Base-by-base conservation (phyloP, 2,329 filamentous ascomycete species). In the Colletotrichum spaethianum region DNA sequence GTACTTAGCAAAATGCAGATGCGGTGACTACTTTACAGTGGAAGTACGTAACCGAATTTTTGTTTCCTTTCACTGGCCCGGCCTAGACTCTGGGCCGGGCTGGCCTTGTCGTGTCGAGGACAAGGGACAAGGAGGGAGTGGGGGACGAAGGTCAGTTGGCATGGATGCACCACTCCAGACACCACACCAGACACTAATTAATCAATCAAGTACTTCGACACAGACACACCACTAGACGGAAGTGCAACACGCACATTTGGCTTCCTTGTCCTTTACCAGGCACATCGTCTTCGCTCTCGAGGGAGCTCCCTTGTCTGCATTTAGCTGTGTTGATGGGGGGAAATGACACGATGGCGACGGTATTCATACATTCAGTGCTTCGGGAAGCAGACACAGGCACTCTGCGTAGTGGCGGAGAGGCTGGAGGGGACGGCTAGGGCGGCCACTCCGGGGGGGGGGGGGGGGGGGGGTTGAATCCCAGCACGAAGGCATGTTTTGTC, bases 31-130 rank as follows among this genome's bases (percentile, higher is more conserved):
- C 53, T 56, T 57, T 38, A 31, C 31, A 26, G 60, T 38, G 31
- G 20, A 14, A 52, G 46, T 63, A 63, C 60, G 44, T 63, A 63
- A 63, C 60, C 8, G 4, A 14, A 38, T 38, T 14, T 44, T 60
- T 40, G 38, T 38, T 62, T 16, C 44, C 44, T 52, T 44, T 63
- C 46, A 52, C 46, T 18, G 60, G 60, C 60, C 44, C n/a, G 16
- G 44, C 31, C 60, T 52, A 31, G 59, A 33, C 59, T 31, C 11
- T n/a, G n/a, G 59, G 23, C 59, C 14, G n/a, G 59, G 42, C 57
- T 44, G 28, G 57, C 16, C 57, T 46, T 46, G 44, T 61, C 20
- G 20, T 48, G 42, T 60, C 20, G 28, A 48, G 14, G 40, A 62
- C n/a, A 46, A 46, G 44, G 59, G 42, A 48, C 59, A 62, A 36